Conservation (phyloP, 371 early-diverging fungal species). For the Chytridiales sp. region DNA sequence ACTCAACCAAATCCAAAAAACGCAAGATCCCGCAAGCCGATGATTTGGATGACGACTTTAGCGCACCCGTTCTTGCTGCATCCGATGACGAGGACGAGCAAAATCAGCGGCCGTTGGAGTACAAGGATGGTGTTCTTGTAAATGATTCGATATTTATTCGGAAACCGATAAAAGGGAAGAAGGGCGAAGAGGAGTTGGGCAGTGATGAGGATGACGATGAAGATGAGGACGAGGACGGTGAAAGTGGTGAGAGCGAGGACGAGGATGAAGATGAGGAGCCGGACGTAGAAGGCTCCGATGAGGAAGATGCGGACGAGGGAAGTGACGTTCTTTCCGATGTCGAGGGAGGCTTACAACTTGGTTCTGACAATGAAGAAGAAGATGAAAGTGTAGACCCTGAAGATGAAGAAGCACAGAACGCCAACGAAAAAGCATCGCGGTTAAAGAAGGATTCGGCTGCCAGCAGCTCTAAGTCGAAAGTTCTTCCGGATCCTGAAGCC, state of each 20-base stretch:
- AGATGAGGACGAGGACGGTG: slow-evolving; percentile 36
- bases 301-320: slow-evolving; percentile 31
- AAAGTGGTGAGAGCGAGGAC: slow-evolving; percentile 46
- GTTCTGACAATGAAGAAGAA: slow-evolving; percentile 48
- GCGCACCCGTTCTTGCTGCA: background rate
- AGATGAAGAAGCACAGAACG: slow-evolving; percentile 37
- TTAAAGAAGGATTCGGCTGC: slow-evolving; percentile 2
- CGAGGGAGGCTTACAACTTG: slow-evolving; percentile 31
- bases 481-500: slow-evolving; percentile 20
- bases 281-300: slow-evolving; percentile 40
- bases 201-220: slow-evolving; percentile 45
- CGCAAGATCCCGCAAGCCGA: slow-evolving; percentile 67
- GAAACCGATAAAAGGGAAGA: slow-evolving; percentile 18
- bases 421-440: slow-evolving; percentile 21
- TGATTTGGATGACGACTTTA: slow-evolving; percentile 72
- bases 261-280: slow-evolving; percentile 44
- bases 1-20: slow-evolving; percentile 25
- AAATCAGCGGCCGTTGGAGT: slow-evolving; percentile 38
- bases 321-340: slow-evolving; percentile 50
- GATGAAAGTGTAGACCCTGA: slow-evolving; percentile 43
- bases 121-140: slow-evolving; percentile 43
- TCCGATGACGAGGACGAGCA: slow-evolving; percentile 14
- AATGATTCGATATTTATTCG: slow-evolving; percentile 46
- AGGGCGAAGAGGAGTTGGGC: slow-evolving; percentile 42
- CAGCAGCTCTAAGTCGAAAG: slow-evolving; percentile 4